Evolutionary conservation across 2,329 filamentous ascomycete species (phyloP), one percentile per base, ranked within the genome.

Genomic region (Thelonectria olida): DNA sequence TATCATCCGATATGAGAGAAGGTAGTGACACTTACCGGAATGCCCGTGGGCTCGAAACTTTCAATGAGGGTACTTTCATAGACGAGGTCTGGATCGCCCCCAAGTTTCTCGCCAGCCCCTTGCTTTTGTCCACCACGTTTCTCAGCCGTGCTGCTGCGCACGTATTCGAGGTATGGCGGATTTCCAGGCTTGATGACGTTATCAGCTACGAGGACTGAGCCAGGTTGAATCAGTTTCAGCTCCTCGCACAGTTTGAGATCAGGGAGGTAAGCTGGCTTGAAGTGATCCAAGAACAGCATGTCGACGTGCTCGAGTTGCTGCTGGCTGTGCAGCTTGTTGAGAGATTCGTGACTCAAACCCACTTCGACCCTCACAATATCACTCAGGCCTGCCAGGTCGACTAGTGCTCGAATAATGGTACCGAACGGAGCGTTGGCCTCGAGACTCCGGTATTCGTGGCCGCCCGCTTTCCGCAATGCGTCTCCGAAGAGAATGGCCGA

Each of bases 191-290:
- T 87, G 69, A 92, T 86, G 53, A 92, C 80, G 71, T 92, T 92
- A 71, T 92, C 90, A 1, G 90, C 90, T 1, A 85, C 88, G n/a
- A 91, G 77, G 0, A 91, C 82, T 1, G 84, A 84, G 0, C 90
- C 91, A 0, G 84, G 81, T 0, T 79, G 80, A 2, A 96, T 80
- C 34, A 95, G 73, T 0, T 83, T 84, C 4, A 94, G 78, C 31
- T 90, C 82, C 77, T 96, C 92, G 72, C 89, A 92, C 0, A 93
- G 82, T 77, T 93, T 93, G 62, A 95, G 76, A 68, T 96, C 92
- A 0, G 85, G 83, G 0, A 85, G 86, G 73, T 95, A 96, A 0
- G 88, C 85, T 1, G 90, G 89, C 75, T 95, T 94, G 76, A 90
- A 89, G 75, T 96, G 92, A 70, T 96, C 92, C 28, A 96, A 78